Percentiles rank a stretch among this genome's conserved stretches.
Evolutionary conservation across 1,284 basidiomycete genomes (phyloP).

Genomic region (Gomphus bonarii): DNA sequence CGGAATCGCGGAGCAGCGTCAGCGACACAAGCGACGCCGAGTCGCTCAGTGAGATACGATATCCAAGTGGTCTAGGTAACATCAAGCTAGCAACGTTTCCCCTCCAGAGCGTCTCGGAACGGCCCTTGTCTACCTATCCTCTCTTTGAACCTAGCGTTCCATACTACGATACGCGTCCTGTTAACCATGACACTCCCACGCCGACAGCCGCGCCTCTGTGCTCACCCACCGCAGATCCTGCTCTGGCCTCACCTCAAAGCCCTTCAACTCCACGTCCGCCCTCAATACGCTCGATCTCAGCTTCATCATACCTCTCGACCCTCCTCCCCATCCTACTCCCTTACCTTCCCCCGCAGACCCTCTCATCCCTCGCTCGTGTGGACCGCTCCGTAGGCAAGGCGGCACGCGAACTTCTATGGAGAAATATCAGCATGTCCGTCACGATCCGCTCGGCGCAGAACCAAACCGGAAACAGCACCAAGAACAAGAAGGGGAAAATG

Average conservation of each 20-base stretch:
- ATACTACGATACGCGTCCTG: background rate
- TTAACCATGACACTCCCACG: background rate
- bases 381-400: background rate
- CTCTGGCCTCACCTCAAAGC: background rate
- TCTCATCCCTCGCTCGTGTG: constrained; percentile 1
- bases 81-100: background rate
- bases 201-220: background rate
- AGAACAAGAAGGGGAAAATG: background rate
- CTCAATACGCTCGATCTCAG: too few relatives aligned
- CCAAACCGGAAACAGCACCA: background rate
- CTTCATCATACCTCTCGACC: background rate
- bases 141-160: background rate
- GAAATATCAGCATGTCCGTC: background rate
- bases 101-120: too few relatives aligned
- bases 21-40: background rate
- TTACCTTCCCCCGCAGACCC: background rate
- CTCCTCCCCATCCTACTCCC: constrained; percentile 1
- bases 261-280: background rate
- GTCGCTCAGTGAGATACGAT: constrained; percentile 7
- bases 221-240: background rate
- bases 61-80: constrained; percentile 7
- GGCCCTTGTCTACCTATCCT: constrained; percentile 6
- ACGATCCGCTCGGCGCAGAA: background rate
- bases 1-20: background rate
- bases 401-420: constrained; percentile 5